Conservation (phyloP, 208 protist species). For the Leishmania braziliensis region DNA sequence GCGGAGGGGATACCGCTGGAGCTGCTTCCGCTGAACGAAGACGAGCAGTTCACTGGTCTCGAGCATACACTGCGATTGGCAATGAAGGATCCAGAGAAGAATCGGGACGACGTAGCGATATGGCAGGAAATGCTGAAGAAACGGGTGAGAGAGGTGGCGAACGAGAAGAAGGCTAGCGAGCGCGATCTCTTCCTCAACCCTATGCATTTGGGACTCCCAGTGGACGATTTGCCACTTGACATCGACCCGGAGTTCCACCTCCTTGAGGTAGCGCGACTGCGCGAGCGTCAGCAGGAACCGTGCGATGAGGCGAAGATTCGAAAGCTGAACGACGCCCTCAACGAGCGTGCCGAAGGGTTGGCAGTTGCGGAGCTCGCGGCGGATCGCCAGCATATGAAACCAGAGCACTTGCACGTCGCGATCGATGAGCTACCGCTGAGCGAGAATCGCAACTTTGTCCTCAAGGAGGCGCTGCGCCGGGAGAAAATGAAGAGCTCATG, state of each 20-base stretch:
- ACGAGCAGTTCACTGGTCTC: constrained; percentile 49
- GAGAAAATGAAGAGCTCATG: constrained; percentile 32
- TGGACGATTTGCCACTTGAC: constrained; percentile 50
- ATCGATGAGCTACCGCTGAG: constrained; percentile 57
- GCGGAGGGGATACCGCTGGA: constrained; percentile 64
- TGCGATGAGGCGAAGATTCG: constrained; percentile 36
- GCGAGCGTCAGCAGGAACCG: constrained; percentile 36
- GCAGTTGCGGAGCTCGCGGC: constrained; percentile 34
- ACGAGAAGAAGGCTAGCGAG: constrained; percentile 55
- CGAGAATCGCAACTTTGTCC: constrained; percentile 41
- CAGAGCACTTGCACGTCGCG: constrained; percentile 43
- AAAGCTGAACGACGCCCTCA: constrained; percentile 47
- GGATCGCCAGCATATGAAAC: constrained; percentile 50
- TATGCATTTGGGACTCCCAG: constrained; percentile 50
- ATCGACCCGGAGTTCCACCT: constrained; percentile 53
- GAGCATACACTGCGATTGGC: constrained; percentile 52
- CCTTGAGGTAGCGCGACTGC: constrained; percentile 59
- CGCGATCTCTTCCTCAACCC: constrained; percentile 62
- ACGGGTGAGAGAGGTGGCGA: constrained; percentile 61
- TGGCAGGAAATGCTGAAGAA: constrained; percentile 60
- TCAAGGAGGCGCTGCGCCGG: constrained; percentile 46
- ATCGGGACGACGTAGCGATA: constrained; percentile 21
- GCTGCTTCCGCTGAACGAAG: constrained; percentile 68
- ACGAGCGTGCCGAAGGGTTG: constrained; percentile 49
- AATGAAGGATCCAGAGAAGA: constrained; percentile 32